Base-by-base conservation (phyloP, 2,329 filamentous ascomycete genomes). In the Pestalotiopsis sp. region DNA sequence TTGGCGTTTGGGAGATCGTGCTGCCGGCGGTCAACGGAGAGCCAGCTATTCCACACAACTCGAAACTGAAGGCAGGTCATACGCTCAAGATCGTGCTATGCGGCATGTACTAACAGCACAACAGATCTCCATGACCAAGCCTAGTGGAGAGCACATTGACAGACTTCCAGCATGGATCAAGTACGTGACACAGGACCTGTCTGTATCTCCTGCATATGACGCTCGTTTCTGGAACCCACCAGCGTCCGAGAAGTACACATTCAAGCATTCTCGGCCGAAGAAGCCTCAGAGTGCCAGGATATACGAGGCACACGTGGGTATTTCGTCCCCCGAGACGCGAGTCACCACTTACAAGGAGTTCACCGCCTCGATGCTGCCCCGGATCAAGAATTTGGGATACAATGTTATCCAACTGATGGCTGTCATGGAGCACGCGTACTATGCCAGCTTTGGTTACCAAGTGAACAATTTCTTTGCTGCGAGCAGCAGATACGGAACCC, bases 361-460 rank as follows among this genome's bases (percentile, higher is more conserved):
- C 80, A 98, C 95, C 2, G 87, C 91, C 76, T 94, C 93, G 80
- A 94, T 97, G 87, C 88, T 99, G 7, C 95, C 95, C 17, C 90
- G 95, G 68, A 98, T 99, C 82, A 92, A 95, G 77, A 85, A 90
- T 72, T 85, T 98, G 58, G 96, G 95, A 56, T 99, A 99, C 85
- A 98, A 99, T 78, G 93, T 95, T 67, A 98, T 99, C 74, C 96
- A 99, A 80, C 86, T 99, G 72, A 99, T 99, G 96, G 96, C 96
- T 60, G 87, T 99, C 77, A 99, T 99, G 95, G 96, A 99, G 79
- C 96, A 99, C 82, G 96, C 96, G 64, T 99, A 99, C 86, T 99
- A 99, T 80, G 96, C 96, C 76, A 98, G 95, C 77, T 99, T 99
- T 76, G 96, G 96, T 61, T 99, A 99, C 81, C 96, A 99, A 81